Base-by-base conservation (phyloP, 2,329 filamentous ascomycete genomes). In the Arthroderma sp. region DNA sequence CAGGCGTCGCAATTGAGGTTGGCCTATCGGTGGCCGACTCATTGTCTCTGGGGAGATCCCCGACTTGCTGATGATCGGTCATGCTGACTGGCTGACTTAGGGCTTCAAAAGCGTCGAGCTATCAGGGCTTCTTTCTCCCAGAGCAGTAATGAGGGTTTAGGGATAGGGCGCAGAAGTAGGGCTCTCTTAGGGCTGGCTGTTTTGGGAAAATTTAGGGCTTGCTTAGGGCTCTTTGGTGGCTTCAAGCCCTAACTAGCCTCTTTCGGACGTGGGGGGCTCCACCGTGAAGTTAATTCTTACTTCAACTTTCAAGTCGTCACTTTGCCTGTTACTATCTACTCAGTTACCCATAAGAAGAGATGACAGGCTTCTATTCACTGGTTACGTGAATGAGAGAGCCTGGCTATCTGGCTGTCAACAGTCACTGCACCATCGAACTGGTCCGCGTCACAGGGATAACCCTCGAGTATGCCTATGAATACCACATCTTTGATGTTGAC, bases 121-220 rank as follows among this genome's bases (percentile, higher is more conserved):
- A 54, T 23, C 37, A 54, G 54, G 54, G 62, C 59, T 57, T 61
- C 60, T 64, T 66, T 66, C 71, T 73, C 72, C 72, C 66, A 68
- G 71, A 74, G 69, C 64, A 74, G 72, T 73, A 74, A 74, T 74
- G 67, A 74, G 72, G 72, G 72, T 70, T 74, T 74, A 74, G 72
- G 72, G 71, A 64, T 73, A 74, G 72, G 72, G 72, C 72, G 71
- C 70, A 66, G 63, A 64, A 65, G 66, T 74, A 74, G 72, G 72
- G 72, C 71, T 74, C 66, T 11, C 15, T 35, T 55, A 28, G 51
- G 33, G 51, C 33, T 38, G 25, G 4, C 15, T 19, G 7, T 19
- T 47, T 47, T 47, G 21, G 41, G 41, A 19, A 11, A 6, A 11
- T 28, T 47, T 25, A 47, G 41, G 41, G 41, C 41, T 47, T 47